These are phyloP conservation scores for Drechmeria coniospora DNA, from an alignment of 2,329 filamentous ascomycete genomes.

Conservation along the genomic window DNA sequence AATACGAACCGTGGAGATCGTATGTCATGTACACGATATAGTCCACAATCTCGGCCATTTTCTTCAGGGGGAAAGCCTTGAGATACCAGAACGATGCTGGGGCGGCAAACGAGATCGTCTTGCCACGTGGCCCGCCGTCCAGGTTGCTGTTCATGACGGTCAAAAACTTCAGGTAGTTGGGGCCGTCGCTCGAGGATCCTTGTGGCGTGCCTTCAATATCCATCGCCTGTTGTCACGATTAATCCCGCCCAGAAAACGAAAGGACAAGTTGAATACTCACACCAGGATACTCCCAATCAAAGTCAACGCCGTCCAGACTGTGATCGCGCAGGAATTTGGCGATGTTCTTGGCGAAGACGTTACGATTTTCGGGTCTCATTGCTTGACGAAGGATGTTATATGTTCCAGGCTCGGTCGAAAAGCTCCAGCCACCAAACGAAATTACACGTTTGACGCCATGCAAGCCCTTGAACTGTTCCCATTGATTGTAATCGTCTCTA, in stretches of 20 bases:
- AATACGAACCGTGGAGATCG: constrained; percentile 15
- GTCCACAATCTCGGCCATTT: constrained; percentile 10
- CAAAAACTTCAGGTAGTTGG: constrained; percentile 7
- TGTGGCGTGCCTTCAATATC: constrained; percentile 11
- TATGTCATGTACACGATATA: constrained; percentile 24
- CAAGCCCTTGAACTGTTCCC: constrained; percentile 9
- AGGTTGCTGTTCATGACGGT: constrained; percentile 1
- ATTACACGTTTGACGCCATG: constrained; percentile 11
- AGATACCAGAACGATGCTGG: constrained; percentile 21
- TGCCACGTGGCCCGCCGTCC: constrained; percentile 6
- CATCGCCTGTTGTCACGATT: constrained; percentile 8
- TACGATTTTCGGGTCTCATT: constrained; percentile 15
- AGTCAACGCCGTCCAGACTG: constrained; percentile 21
- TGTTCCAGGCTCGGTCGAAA: constrained; percentile 9
- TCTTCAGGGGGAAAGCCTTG: constrained; percentile 12
- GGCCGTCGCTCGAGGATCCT: constrained; percentile 5
- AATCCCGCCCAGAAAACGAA: neutral
- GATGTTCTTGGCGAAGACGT: constrained; percentile 17
- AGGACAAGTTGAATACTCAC: constrained; percentile 3
- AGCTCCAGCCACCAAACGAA: constrained; percentile 14
- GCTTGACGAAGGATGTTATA: constrained; percentile 10
- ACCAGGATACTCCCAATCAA: constrained; percentile 26
- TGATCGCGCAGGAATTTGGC: constrained; percentile 20
- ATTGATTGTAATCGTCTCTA: constrained; percentile 9
- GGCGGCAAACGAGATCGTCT: constrained; percentile 15